Base-by-base conservation (phyloP, 352 stramenopile genomes). In the Halophytophthora polymorphica region DNA sequence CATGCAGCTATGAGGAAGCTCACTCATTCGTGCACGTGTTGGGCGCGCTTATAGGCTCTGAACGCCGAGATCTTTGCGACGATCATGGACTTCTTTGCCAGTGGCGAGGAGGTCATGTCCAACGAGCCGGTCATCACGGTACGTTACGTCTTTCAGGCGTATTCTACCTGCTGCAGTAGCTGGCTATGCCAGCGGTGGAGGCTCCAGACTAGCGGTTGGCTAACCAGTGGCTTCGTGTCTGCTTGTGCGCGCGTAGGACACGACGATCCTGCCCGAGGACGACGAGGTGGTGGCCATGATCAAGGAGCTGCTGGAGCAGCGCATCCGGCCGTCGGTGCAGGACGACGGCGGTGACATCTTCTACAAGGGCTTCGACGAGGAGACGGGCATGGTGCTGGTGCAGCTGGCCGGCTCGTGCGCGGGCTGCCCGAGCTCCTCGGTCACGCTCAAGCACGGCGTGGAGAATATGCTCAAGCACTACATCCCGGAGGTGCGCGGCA, bases 401-500 rank as follows among this genome's bases (percentile, higher is more conserved):
- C 83, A 97, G 66, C 67, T 98, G 28, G 90, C 94, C 10, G 98
- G 98, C 17, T 97, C 90, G 23, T 99, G 98, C 66, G 96, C 97
- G 0, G 97, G 97, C 25, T 99, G 98, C 69, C 96, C 97, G 12
- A 97, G 79, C 57, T 98, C 92, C 21, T 96, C 88, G 28, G 95
- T 99, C 15, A 99, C 98, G 41, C 87, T 99, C 58, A 99, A 99
- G 75, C 94, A 99, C 66, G 97, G 97, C 38, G 97, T 99, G 22
- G 97, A 99, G 72, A 99, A 99, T 69, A 99, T 99, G 98, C 83
- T 99, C 28, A 99, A 98, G 92, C 97, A 99, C 76, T 99, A 99
- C 73, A 98, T 99, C 57, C 96, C 96, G 0, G 98, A 99, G 78
- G 97, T 99, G 31, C 77, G 69, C 40, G 69, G 58, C 43, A 90